Conservation (phyloP, 257 asterid species). For the Voacanga thouarsii region DNA sequence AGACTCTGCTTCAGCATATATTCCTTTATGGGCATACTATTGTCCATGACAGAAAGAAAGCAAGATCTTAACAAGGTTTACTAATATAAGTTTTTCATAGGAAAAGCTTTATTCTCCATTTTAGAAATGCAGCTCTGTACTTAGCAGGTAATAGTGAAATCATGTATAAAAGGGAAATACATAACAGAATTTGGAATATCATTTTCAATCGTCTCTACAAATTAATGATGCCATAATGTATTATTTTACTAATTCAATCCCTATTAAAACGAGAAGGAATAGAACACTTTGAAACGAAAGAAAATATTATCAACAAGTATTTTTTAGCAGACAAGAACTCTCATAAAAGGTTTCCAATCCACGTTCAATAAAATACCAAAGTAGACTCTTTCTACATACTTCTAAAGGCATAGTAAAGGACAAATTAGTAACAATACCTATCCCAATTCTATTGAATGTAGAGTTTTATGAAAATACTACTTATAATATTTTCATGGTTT, state of each 20-base stretch:
- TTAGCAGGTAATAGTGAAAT: not conserved
- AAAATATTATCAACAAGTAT: not conserved
- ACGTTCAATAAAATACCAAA: not conserved
- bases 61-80: not conserved
- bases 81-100: too few relatives aligned
- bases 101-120: too few relatives aligned
- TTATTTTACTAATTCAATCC: not conserved
- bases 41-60: not conserved
- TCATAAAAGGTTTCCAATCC: not conserved
- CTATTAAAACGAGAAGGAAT: not conserved
- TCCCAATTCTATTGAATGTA: slow-evolving; percentile 2
- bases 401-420: not conserved
- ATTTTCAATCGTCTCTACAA: not conserved
- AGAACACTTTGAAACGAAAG: not conserved
- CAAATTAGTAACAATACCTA: not conserved
- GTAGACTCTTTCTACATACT: not conserved
- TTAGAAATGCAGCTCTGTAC: not conserved
- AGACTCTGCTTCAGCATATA: too few relatives aligned
- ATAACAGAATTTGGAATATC: not conserved
- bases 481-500: slow-evolving; percentile 12
- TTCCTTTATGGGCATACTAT: too few relatives aligned
- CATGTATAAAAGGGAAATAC: not conserved
- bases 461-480: slow-evolving; percentile 7
- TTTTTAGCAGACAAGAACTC: not conserved
- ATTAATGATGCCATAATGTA: not conserved